Base-by-base conservation (phyloP, 768 basidiomycete species). In the Lentinula boryana region DNA sequence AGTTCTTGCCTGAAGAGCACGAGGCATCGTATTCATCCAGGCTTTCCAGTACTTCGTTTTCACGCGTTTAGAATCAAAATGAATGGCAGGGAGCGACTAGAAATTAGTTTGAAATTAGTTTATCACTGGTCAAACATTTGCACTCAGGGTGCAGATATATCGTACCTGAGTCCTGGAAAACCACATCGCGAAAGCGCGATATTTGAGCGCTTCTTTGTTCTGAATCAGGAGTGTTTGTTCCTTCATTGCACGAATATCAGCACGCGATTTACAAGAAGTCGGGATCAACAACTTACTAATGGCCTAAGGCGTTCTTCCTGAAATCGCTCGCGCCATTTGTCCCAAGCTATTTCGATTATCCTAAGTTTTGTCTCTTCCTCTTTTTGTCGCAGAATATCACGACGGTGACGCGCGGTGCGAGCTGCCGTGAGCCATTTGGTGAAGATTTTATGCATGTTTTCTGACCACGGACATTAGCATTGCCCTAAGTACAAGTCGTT, bases 1-100 rank as follows among this genome's bases (percentile, higher is more conserved):
- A 63, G 76, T 75, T 68, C 84, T 88, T 32, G 78, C 79, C 68
- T 84, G 83, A 40, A 88, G 69, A 21, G 85, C 89, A 61, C 80
- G 80, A 15, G 92, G 90, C 80, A 94, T 85, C 23, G 80, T 81
- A 53, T 78, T 79, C 52, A 81, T 77, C 92, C 92, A 93, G 33
- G 71, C 74, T 33, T 76, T 72, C 84, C 90, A 91, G 61, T 78
- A 80, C 63, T 80, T 84, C 6, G 72, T 71, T 71, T 89, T 91
- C 38, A 79, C 69, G 62, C 82, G 78, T 18, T 75, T 80, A 1
- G 87, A 84, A 70, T 87, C 80, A 70, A 93, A 91, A 32, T 84
- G 84, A 61, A 95, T 84, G 8, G 92, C 93, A 23, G 91, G 91
- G 9, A 91, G 75, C 15, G 88, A 85, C 89, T 93, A 63, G 36